A percentile compares a stretch with the other conserved stretches of the same genome.
Conservation (phyloP, 768 basidiomycete genomes). For the Flagelloscypha sp. region DNA sequence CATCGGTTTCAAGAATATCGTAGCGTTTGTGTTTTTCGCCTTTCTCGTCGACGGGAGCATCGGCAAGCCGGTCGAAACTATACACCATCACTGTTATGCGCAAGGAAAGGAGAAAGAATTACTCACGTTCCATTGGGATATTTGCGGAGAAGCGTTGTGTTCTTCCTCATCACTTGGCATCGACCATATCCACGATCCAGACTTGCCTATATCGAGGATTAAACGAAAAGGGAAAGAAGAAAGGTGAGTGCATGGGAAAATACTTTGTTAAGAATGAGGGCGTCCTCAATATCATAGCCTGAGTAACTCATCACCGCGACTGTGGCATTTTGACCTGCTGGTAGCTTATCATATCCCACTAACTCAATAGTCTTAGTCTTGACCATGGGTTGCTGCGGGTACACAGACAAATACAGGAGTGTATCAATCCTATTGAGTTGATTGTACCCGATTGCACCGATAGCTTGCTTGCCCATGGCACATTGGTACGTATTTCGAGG, state of each 20-base stretch:
- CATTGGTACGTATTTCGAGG: constrained; percentile 99
- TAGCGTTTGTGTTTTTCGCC: constrained; percentile 77
- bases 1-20: constrained; percentile 86
- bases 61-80: constrained; percentile 90
- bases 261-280: constrained; percentile 90
- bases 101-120: constrained; percentile 2
- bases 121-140: constrained; percentile 97
- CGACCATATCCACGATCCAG: constrained; percentile 96
- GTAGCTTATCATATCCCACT: constrained; percentile 91
- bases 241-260: constrained; percentile 1
- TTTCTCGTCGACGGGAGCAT: constrained; percentile 80
- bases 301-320: constrained; percentile 99
- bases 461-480: constrained; percentile 99
- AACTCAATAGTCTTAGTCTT: constrained; percentile 98
- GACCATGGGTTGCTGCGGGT: constrained; percentile 99
- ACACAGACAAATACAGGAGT: constrained; percentile 92
- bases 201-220: constrained; percentile 55
- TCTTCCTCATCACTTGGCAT: constrained; percentile 96
- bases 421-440: constrained; percentile 98
- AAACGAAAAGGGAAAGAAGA: constrained; percentile 2
- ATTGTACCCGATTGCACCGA: constrained; percentile 97
- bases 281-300: constrained; percentile 99
- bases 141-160: constrained; percentile 86
- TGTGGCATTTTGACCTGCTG: constrained; percentile 96
- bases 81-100: not conserved